phyloP scores from a whole-genome alignment of 2,329 filamentous ascomycete species.

The Colletotrichum costaricense region DNA sequence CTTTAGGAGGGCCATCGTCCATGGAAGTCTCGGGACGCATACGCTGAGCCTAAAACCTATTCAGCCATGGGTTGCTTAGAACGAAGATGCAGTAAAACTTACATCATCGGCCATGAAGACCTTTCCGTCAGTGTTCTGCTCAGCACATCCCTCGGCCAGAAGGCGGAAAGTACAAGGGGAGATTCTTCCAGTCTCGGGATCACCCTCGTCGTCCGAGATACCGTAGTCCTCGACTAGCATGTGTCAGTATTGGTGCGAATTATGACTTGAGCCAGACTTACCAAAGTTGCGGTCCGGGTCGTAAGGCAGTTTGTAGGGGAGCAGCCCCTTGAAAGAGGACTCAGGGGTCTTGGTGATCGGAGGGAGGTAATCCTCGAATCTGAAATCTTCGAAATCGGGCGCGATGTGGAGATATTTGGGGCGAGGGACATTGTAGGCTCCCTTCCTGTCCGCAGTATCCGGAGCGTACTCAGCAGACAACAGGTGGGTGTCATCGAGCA shows the following conservation, averaged over 20 bases:
- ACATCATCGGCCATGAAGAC: constrained; percentile 38
- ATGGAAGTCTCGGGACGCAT: constrained; percentile 28
- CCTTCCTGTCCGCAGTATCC: constrained; percentile 13
- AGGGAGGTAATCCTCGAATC: constrained; percentile 22
- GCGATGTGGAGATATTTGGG: constrained; percentile 34
- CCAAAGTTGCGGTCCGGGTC: constrained; percentile 22
- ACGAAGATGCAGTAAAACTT: not conserved
- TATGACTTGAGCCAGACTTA: not conserved
- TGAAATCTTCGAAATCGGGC: constrained; percentile 22
- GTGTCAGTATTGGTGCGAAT: not conserved
- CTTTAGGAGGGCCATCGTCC: not conserved
- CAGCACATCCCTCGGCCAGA: constrained; percentile 48
- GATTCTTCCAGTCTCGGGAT: constrained; percentile 48
- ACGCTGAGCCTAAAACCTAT: constrained; percentile 14
- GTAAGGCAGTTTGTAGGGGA: constrained; percentile 14
- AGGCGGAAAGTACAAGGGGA: constrained; percentile 54
- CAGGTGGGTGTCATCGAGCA: constrained; percentile 26
- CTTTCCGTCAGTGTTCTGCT: constrained; percentile 41
- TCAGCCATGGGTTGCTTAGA: not conserved
- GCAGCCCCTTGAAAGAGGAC: not conserved
- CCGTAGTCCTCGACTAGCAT: constrained; percentile 37
- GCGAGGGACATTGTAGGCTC: constrained; percentile 32
- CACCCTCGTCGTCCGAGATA: constrained; percentile 55
- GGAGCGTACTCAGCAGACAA: constrained; percentile 23
- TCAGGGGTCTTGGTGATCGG: not conserved